Base-by-base conservation (phyloP, 1,284 basidiomycete species). In the Volvariella surrecta region DNA sequence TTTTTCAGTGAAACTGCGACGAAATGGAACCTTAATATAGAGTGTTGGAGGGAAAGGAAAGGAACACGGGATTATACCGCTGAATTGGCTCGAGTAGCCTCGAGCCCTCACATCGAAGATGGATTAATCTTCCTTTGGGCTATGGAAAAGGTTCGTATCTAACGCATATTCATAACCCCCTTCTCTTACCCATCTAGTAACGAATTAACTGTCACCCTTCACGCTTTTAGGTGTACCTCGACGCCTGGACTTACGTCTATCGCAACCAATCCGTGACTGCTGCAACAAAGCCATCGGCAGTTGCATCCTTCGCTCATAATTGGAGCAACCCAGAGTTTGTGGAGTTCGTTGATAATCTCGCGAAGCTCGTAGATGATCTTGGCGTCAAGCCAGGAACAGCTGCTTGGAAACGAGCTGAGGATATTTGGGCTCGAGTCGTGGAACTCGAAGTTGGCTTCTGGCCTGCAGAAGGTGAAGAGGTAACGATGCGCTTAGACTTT, bases 91-190 rank as follows among this genome's bases (percentile, higher is more conserved):
- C 63, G 74, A 3, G 58, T 79, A 0, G 66, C 70, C 0, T 61
- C 65, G 1, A 52, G 62, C 10, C 70, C 68, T 7, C 64, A 62
- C 0, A 53, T 82, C n/a, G 69, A 77, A 44, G 82, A 86, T 40
- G 79, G 78, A 1, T 56, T 88, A 15, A 66, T 85, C 3, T 79
- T 86, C 49, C 58, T 89, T 13, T 87, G 83, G 82, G 80, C 80
- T 1, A 87, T 87, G 83, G 84, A 87, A 58, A 71, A 74, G 62
- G 81, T 81, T 31, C 21, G 71, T 70, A 6, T 11, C 32, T 18
- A 19, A 8, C 40, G 24, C 20, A 18, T 28, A 9, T 34, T 24
- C 11, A 6, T 11, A 11, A 11, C 24, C 6, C 24, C 24, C 24
- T 28, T 28, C 11, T 6, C 24, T 28, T 28, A 11, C 24, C 32